Conservation (phyloP, 768 basidiomycete species). For the Rhodotorula kratochvilovae region DNA sequence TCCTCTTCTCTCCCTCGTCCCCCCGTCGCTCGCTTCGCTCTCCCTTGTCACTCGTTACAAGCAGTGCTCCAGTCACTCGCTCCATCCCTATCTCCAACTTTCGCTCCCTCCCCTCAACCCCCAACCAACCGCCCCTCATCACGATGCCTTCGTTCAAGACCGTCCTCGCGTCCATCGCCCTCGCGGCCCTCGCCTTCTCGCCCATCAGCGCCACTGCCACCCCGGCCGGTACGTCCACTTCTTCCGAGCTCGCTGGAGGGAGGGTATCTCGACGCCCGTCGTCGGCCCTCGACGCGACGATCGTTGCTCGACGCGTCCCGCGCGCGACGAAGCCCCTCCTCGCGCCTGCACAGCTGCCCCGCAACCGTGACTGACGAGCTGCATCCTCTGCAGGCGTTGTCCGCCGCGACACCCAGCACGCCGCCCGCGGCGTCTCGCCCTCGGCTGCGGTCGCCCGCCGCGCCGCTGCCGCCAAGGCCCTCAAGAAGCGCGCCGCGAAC, state of each 20-base stretch:
- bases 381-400: background rate
- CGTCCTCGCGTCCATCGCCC: conserved; percentile 31
- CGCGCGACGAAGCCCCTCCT: too few relatives aligned
- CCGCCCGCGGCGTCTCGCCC: conserved; percentile 3
- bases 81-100: background rate
- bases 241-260: background rate
- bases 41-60: background rate
- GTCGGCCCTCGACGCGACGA: too few relatives aligned
- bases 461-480: conserved; percentile 22
- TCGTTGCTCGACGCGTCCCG: too few relatives aligned
- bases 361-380: background rate
- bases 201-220: conserved; percentile 20
- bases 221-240: background rate
- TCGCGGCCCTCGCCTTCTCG: conserved; percentile 33
- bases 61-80: background rate
- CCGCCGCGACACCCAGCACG: too few relatives aligned
- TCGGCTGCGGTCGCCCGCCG: conserved; percentile 30
- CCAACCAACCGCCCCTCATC: background rate
- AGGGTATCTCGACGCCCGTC: too few relatives aligned
- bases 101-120: background rate
- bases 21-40: background rate
- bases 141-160: conserved; percentile 35
- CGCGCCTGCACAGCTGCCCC: too few relatives aligned
- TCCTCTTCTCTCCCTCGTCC: background rate
- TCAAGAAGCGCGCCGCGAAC: conserved; percentile 26